Base-by-base conservation (phyloP, 75 land plant genomes). In the Ceratopteris richardii region DNA sequence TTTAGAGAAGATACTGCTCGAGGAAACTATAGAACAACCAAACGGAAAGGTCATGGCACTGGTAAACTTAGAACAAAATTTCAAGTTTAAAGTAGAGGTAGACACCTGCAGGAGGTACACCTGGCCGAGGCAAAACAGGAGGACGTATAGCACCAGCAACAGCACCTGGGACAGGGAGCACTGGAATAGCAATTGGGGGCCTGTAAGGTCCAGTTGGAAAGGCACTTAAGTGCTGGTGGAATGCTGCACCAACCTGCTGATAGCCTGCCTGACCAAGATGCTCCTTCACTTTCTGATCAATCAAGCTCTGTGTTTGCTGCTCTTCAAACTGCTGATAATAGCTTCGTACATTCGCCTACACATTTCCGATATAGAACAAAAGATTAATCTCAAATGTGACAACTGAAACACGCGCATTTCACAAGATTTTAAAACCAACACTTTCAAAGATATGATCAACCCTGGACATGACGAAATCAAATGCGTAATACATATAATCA, bases 271-370 rank as follows among this genome's bases (percentile, higher is more conserved):
- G 89, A 6, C 89, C 97, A 52, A 92, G 75, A 67, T 94, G 98
- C 40, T 94, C 96, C 64, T 86, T 94, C 43, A 94, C 86, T 64
- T 78, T 86, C 67, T 94, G 98, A 63, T 94, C 98, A 74, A 94
- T 88, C 65, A 94, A 66, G 50, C 91, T 94, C 57, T 94, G 98
- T 30, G 91, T 94, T 56, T 85, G 88, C 61, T 94, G 96, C 74
- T 90, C 96, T 64, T 94, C 98, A 68, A 90, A 90, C 51, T 94
- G 98, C 63, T 94, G 98, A 77, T 94, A 94, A 36, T 94, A 94
- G 20, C 68, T 31, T 19, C 98, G 67, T 18, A 94, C 98, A 74
- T 94, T 94, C 61, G 96, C 98, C 98, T 94, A 65, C 12, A 25
- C 12, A 28, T 24, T 9, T 28, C n/a, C n/a, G n/a, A n/a, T n/a